Evolutionary conservation across 495 filamentous ascomycete genomes (phyloP).

Genomic region (Geoglossum glabrum): DNA sequence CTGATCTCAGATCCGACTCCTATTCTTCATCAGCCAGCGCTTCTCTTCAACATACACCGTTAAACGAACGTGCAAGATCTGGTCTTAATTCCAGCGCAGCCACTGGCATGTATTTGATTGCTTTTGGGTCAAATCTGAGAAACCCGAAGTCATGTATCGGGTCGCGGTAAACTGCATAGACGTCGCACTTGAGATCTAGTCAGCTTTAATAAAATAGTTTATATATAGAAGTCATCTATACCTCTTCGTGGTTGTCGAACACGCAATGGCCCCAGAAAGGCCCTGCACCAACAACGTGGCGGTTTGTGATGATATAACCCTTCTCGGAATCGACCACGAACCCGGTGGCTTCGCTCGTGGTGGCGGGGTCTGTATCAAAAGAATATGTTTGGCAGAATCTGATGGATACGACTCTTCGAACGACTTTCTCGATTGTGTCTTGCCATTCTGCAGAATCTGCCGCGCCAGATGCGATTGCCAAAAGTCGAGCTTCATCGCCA

Average conservation of each 20-base stretch:
- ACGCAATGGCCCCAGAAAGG: slow-evolving; percentile 97
- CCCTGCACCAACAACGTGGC: slow-evolving; percentile 89
- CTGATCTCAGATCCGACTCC: slow-evolving; percentile 77
- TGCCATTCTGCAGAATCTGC: slow-evolving; percentile 94
- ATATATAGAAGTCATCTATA: slow-evolving; percentile 15
- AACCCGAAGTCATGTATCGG: slow-evolving; percentile 98
- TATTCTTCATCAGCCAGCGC: slow-evolving; percentile 7
- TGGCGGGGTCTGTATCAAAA: slow-evolving; percentile 87
- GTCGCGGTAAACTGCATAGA: slow-evolving; percentile 93
- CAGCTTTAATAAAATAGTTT: slow-evolving; percentile 6
- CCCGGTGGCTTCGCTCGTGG: slow-evolving; percentile 86
- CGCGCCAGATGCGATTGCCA: slow-evolving; percentile 27
- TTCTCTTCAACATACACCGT: slow-evolving; percentile 21
- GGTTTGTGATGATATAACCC: slow-evolving; percentile 76
- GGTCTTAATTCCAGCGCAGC: slow-evolving; percentile 61
- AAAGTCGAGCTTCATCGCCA: slow-evolving; percentile 20
- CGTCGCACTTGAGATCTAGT: slow-evolving; percentile 49
- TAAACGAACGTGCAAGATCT: slow-evolving; percentile 41
- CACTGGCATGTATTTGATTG: slow-evolving; percentile 90
- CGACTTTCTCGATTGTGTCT: slow-evolving; percentile 79
- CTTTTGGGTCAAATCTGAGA: slow-evolving; percentile 81
- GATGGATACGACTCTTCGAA: slow-evolving; percentile 86
- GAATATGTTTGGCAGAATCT: slow-evolving; percentile 97
- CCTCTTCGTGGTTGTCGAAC: slow-evolving; percentile 94
- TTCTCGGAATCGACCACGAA: slow-evolving; percentile 94